phyloP scores from a whole-genome alignment of 2,329 filamentous ascomycete genomes.

The Cladosporium austrohemisphaericum region DNA sequence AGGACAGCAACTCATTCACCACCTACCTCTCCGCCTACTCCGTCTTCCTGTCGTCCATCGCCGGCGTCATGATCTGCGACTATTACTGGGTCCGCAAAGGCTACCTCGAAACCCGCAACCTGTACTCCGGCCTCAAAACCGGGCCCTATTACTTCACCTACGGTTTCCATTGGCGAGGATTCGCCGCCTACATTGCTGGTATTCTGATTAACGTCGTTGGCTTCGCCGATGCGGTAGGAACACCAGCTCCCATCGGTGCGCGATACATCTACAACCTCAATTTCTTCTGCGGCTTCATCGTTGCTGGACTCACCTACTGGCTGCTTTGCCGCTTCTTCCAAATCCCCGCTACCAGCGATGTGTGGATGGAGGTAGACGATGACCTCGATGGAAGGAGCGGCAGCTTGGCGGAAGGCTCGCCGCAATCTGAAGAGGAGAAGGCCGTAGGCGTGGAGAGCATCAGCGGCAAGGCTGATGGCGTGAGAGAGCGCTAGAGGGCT shows the following conservation, averaged over 20 bases:
- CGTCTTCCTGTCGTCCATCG: conserved; percentile 89
- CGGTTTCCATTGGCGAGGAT: conserved; percentile 80
- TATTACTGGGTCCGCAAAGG: conserved; percentile 84
- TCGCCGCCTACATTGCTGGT: conserved; percentile 74
- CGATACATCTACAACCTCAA: conserved; percentile 87
- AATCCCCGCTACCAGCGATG: conserved; percentile 67
- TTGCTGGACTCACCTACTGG: conserved; percentile 67
- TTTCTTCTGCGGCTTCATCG: conserved; percentile 80
- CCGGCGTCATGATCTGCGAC: conserved; percentile 82
- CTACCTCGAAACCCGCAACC: conserved; percentile 71
- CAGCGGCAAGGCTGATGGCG: background rate
- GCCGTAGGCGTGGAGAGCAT: conserved; percentile 2
- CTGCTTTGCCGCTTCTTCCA: conserved; percentile 65
- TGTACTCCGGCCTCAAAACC: conserved; percentile 67
- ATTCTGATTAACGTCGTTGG: conserved; percentile 90
- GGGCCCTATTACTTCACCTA: conserved; percentile 70
- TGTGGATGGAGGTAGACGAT: conserved; percentile 73
- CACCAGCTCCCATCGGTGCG: conserved; percentile 68
- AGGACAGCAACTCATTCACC: conserved; percentile 73
- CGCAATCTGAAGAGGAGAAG: conserved; percentile 3
- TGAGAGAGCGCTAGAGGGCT: background rate
- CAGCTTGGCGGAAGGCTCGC: conserved; percentile 1
- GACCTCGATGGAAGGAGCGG: conserved; percentile 31
- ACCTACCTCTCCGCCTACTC: conserved; percentile 90
- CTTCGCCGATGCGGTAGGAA: conserved; percentile 77